These are phyloP conservation scores for Ceratocystis papillata DNA, from an alignment of 2,329 filamentous ascomycete species.

Conservation along the genomic window DNA sequence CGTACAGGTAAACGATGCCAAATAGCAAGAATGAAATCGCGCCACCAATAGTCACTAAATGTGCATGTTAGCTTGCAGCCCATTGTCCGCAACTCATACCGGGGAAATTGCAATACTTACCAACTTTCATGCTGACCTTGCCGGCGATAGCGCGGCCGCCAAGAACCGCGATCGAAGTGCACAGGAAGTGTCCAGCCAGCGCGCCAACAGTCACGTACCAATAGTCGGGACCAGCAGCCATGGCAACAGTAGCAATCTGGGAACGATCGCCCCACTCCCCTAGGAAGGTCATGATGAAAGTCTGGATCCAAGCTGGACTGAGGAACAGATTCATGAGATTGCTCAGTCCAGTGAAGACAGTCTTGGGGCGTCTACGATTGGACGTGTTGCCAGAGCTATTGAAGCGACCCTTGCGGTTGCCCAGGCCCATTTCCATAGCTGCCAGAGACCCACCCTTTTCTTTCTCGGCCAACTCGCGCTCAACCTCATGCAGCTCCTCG, in stretches of 20 bases:
- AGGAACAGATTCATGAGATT: constrained; percentile 82
- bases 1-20: constrained; percentile 80
- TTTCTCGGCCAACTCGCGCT: constrained; percentile 86
- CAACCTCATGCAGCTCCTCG: constrained; percentile 97
- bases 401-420: constrained; percentile 64
- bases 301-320: constrained; percentile 96
- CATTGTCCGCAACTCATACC: constrained; percentile 26
- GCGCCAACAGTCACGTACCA: constrained; percentile 97
- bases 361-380: constrained; percentile 38
- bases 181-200: constrained; percentile 73
- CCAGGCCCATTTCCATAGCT: constrained; percentile 63
- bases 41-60: constrained; percentile 80
- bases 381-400: constrained; percentile 61
- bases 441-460: constrained; percentile 65
- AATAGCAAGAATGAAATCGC: constrained; percentile 84
- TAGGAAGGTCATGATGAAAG: constrained; percentile 96
- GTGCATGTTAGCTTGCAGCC: constrained; percentile 18
- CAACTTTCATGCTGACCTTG: constrained; percentile 85
- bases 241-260: constrained; percentile 96
- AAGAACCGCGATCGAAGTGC: constrained; percentile 82
- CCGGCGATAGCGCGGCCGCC: constrained; percentile 89
- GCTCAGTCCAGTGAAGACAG: constrained; percentile 53
- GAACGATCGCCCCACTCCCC: constrained; percentile 97
- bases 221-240: constrained; percentile 96
- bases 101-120: constrained; percentile 47